phyloP scores from a whole-genome alignment of 306 rosid genomes.

The Prunus armeniaca region DNA sequence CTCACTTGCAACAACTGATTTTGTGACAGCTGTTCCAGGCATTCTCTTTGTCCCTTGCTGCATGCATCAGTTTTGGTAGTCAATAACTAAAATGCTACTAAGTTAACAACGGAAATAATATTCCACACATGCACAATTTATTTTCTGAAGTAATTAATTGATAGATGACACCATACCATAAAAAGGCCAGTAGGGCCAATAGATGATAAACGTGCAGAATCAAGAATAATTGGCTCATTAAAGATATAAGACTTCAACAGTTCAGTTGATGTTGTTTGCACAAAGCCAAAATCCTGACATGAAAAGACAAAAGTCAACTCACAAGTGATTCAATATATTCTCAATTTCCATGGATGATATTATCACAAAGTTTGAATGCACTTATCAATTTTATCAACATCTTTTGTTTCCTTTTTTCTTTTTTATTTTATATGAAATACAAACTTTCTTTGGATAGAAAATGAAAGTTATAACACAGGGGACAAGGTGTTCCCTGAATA shows the following conservation, averaged over 20 bases:
- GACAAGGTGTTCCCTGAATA: background rate
- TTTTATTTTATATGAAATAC: background rate
- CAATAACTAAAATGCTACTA: background rate
- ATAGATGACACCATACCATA: conserved; percentile 40
- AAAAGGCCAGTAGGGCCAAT: conserved; percentile 69
- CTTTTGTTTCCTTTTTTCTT: background rate
- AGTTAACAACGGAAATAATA: conserved; percentile 12
- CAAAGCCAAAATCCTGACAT: conserved; percentile 79
- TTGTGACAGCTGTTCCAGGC: conserved; percentile 89
- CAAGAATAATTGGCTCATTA: conserved; percentile 68
- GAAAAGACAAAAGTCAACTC: conserved; percentile 27
- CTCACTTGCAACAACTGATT: conserved; percentile 80
- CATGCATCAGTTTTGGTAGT: conserved; percentile 32
- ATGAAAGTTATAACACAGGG: background rate
- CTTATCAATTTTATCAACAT: background rate
- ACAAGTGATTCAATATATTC: conserved; percentile 10
- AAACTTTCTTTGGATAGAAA: background rate
- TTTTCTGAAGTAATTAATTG: conserved; percentile 8
- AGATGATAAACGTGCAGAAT: conserved; percentile 61
- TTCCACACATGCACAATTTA: background rate
- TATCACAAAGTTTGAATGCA: background rate
- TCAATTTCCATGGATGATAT: background rate
- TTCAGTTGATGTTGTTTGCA: conserved; percentile 85
- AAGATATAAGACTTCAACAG: conserved; percentile 73
- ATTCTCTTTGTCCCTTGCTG: conserved; percentile 83